phyloP scores from a whole-genome alignment of 2,329 filamentous ascomycete genomes.

The Fusarium tricinctum region DNA sequence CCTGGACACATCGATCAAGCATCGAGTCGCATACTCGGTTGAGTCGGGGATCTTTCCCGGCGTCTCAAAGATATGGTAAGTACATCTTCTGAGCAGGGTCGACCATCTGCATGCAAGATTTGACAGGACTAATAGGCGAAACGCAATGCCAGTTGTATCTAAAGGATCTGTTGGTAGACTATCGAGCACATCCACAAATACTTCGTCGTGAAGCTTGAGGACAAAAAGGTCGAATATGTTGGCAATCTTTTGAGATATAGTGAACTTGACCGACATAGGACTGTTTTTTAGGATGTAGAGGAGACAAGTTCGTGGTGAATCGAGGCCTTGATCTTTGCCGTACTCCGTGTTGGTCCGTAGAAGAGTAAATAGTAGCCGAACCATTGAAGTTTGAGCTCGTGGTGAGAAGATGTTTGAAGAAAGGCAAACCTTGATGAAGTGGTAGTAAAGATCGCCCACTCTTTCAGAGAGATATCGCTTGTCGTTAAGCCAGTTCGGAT shows the following conservation, averaged over 20 bases:
- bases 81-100: constrained; percentile 85
- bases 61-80: constrained; percentile 95
- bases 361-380: constrained; percentile 77
- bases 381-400: constrained; percentile 75
- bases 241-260: constrained; percentile 77
- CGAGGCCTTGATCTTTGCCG: constrained; percentile 69
- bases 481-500: constrained; percentile 73
- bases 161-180: constrained; percentile 80
- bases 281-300: constrained; percentile 78
- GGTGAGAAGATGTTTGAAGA: constrained; percentile 78
- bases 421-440: constrained; percentile 78
- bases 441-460: constrained; percentile 82
- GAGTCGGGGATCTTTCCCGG: constrained; percentile 79
- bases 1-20: constrained; percentile 75
- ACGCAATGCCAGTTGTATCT: constrained; percentile 84
- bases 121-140: constrained; percentile 82
- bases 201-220: constrained; percentile 84
- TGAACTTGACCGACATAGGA: constrained; percentile 80
- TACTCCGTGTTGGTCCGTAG: constrained; percentile 77
- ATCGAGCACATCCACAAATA: constrained; percentile 87
- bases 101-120: constrained; percentile 86
- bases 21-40: constrained; percentile 78
- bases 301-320: constrained; percentile 76
- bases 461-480: constrained; percentile 72
- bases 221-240: constrained; percentile 84